Base-by-base conservation (phyloP, 2,329 filamentous ascomycete species). In the Fusarium sp. region DNA sequence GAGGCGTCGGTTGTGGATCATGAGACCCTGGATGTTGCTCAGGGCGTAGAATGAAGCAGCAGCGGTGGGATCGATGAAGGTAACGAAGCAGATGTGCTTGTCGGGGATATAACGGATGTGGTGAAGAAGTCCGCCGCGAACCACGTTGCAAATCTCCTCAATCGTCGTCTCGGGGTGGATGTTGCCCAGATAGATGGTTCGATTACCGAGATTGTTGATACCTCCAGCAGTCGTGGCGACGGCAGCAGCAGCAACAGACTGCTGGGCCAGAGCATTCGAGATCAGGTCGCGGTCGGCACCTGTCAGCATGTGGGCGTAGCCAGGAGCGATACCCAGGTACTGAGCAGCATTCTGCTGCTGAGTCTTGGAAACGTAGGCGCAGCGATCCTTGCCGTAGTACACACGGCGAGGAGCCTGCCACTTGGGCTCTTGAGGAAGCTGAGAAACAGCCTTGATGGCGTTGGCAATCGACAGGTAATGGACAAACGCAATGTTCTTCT, bases 31-130 rank as follows among this genome's bases (percentile, higher is more conserved):
- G 28, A 99, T 85, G 82, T 98, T 98, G 87, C 94, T 98, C 63
- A 99, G 85, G 41, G 96, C 96, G 76, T 98, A 99, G 84, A 99
- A 99, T 2, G 95, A 98, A 39, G 96, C 96, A 24, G 96, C 96
- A 6, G 96, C 97, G 24, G 96, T 99, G 11, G 96, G 96, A 77
- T 99, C 96, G 80, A 99, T 98, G 82, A 99, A 99, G 3, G 96
- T 99, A 59, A 99, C 96, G 78, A 99, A 99, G 86, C 96, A 99
- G 74, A 99, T 99, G 83, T 99, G 96, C 88, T 99, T 99, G 84
- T 99, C 96, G 9, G 96, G 96, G 75, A 99, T 99, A 82, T 98
- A 99, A 74, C 96, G 93, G 80, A 99, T 97, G 80, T 99, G 96
- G 80, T 99, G 96, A 75, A 99, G 86, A 70, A 99, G 88, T 74